Percentiles rank a stretch among this genome's conserved stretches.
Evolutionary conservation across 2,329 filamentous ascomycete species (phyloP).

Genomic region (Phoma sp.): DNA sequence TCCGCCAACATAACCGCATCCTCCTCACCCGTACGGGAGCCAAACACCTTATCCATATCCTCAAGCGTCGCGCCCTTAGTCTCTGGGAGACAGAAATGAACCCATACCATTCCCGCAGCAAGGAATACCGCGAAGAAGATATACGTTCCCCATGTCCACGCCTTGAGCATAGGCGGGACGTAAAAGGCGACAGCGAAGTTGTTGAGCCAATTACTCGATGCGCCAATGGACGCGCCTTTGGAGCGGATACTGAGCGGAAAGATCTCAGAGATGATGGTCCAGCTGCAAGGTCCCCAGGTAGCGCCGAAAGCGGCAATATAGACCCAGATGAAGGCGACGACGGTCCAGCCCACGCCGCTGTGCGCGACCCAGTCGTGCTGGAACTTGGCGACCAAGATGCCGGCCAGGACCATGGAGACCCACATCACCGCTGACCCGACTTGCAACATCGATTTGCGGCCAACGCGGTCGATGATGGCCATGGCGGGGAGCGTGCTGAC

Average conservation of each 20-base stretch:
- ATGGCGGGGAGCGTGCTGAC: constrained; percentile 63
- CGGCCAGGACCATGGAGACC: constrained; percentile 41
- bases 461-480: constrained; percentile 63
- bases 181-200: constrained; percentile 49
- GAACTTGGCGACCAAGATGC: constrained; percentile 38
- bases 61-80: constrained; percentile 38
- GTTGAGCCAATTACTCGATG: constrained; percentile 47
- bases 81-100: constrained; percentile 36
- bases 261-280: constrained; percentile 42
- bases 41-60: constrained; percentile 40
- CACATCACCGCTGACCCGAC: constrained; percentile 55
- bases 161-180: constrained; percentile 42
- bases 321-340: constrained; percentile 40
- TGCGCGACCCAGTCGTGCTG: constrained; percentile 31
- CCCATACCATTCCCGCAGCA: constrained; percentile 31
- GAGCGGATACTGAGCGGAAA: constrained; percentile 47
- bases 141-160: constrained; percentile 46
- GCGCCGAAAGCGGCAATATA: constrained; percentile 39
- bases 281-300: constrained; percentile 38
- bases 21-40: constrained; percentile 32
- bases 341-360: constrained; percentile 34
- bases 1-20: constrained; percentile 37
- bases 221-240: constrained; percentile 45
- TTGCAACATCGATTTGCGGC: constrained; percentile 59
- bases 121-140: constrained; percentile 48